Conservation (phyloP, 148 eudicot species). For the Cornus suecica region DNA sequence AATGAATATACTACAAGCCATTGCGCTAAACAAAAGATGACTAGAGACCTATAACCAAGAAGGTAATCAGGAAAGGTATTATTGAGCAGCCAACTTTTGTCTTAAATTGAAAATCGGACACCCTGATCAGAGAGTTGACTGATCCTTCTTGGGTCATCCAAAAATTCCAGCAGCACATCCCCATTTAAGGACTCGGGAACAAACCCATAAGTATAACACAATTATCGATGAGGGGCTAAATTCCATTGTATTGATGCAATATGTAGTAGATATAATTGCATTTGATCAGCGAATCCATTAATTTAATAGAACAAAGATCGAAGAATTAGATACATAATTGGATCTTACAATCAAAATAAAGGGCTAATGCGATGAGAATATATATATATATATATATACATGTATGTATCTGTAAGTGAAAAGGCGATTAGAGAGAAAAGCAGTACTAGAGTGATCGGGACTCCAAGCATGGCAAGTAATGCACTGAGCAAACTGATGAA, state of each 20-base stretch:
- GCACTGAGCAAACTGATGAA: constrained; percentile 79
- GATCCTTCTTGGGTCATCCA: neutral
- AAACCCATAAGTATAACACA: neutral
- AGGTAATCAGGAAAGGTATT: neutral
- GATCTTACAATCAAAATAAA: neutral
- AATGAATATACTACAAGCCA: too few relatives aligned
- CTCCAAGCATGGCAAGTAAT: constrained; percentile 96
- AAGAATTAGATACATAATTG: neutral
- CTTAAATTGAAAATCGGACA: too few relatives aligned
- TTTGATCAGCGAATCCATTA: neutral
- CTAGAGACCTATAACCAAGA: too few relatives aligned
- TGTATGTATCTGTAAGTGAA: too few relatives aligned
- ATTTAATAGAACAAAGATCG: neutral
- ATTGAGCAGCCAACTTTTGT: too few relatives aligned
- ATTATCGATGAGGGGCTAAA: neutral
- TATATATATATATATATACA: too few relatives aligned
- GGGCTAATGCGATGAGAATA: neutral
- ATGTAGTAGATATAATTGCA: too few relatives aligned
- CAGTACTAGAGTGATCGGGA: constrained; percentile 76
- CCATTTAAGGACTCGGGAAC: neutral
- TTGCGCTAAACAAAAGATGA: too few relatives aligned
- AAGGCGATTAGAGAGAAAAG: constrained; percentile 14
- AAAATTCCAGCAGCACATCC: neutral
- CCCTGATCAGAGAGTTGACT: neutral
- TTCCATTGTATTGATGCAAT: neutral